Percentiles rank a stretch among this genome's conserved stretches.
phyloP scores from a whole-genome alignment of 352 stramenopile genomes.

The Phytopythium mirpurense region DNA sequence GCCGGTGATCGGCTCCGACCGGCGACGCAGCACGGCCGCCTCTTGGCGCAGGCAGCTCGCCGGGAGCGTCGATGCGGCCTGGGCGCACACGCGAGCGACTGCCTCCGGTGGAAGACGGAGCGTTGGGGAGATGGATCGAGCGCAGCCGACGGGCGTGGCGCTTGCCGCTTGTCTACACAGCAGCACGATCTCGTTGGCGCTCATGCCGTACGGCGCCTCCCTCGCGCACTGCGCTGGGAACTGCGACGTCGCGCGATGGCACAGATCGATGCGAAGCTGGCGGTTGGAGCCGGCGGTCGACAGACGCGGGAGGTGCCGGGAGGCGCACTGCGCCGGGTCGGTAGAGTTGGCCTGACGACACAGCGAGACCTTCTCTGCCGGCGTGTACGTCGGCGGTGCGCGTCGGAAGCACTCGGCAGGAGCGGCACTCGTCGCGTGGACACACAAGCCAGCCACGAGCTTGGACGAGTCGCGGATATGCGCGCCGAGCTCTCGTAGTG shows the following conservation, averaged over 20 bases:
- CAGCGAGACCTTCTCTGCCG: conserved; percentile 29
- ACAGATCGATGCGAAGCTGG: conserved; percentile 21
- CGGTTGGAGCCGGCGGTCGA: background rate
- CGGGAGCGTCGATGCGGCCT: conserved; percentile 26
- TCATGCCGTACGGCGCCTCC: conserved; percentile 41
- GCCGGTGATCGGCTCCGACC: conserved; percentile 1
- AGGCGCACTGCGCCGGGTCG: conserved; percentile 29
- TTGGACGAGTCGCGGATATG: conserved; percentile 1
- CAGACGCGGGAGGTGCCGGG: conserved; percentile 16
- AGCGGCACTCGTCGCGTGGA: conserved; percentile 15
- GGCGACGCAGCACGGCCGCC: conserved; percentile 1
- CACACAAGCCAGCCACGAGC: conserved; percentile 17
- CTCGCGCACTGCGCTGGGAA: conserved; percentile 28
- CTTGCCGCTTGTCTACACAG: conserved; percentile 31
- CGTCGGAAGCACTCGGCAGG: conserved; percentile 33
- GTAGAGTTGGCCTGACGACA: conserved; percentile 31
- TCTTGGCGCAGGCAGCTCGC: conserved; percentile 35
- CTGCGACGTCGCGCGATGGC: conserved; percentile 19
- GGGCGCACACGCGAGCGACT: conserved; percentile 29
- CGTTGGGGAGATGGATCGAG: conserved; percentile 18
- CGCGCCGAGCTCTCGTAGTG: background rate
- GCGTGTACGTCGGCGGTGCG: conserved; percentile 26
- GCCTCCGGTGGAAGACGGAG: conserved; percentile 22
- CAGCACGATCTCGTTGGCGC: conserved; percentile 17
- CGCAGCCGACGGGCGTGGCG: conserved; percentile 31